Evolutionary conservation across 1,284 basidiomycete species (phyloP).

Genomic region (Coniferiporia sulphurascens): DNA sequence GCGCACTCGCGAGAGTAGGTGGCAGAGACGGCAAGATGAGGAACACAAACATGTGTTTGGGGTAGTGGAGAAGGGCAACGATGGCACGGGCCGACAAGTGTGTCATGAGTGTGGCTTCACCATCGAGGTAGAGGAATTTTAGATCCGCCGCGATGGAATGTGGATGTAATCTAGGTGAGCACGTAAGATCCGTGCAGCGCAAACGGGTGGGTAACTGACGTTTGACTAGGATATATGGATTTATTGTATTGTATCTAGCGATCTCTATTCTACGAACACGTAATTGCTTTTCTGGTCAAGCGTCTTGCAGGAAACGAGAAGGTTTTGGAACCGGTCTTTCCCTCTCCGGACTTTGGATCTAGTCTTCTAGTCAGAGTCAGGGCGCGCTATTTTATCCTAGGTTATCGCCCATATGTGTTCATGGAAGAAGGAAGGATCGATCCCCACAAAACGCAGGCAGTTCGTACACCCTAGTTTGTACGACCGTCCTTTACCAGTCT

Average conservation of each 20-base stretch:
- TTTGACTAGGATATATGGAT: background rate
- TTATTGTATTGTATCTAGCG: background rate
- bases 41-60: constrained; percentile 86
- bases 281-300: too few species aligned
- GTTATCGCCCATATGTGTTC: too few species aligned
- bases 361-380: too few species aligned
- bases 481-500: too few species aligned
- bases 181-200: background rate
- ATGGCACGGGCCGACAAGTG: constrained; percentile 61
- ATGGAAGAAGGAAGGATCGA: too few species aligned
- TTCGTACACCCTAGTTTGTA: too few species aligned
- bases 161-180: constrained; percentile 2
- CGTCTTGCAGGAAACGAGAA: too few species aligned
- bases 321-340: too few species aligned
- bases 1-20: constrained; percentile 84
- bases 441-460: too few species aligned
- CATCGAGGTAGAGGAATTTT: constrained; percentile 81
- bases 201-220: background rate
- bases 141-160: background rate
- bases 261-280: too few species aligned
- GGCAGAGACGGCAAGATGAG: constrained; percentile 81
- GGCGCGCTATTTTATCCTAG: too few species aligned
- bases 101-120: constrained; percentile 87
- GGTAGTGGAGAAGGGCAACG: constrained; percentile 44
- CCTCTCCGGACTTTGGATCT: too few species aligned